Percentiles rank a stretch among this genome's conserved stretches.
Evolutionary conservation across 2,329 filamentous ascomycete species (phyloP).

Genomic region (Fonsecaea nubica): DNA sequence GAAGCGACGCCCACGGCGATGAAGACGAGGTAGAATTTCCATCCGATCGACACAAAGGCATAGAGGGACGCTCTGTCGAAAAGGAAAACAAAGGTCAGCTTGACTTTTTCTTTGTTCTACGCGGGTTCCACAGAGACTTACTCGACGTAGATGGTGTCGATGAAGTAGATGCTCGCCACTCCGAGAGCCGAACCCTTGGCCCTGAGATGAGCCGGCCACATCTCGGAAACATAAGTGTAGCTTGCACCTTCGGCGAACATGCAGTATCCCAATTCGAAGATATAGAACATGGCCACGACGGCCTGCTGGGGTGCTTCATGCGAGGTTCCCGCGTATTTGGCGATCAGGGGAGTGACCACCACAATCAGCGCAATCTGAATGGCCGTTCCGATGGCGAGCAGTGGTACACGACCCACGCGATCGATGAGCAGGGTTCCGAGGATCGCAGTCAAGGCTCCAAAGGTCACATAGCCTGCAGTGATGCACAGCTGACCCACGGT

Average conservation of each 20-base stretch:
- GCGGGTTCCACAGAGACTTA: background rate
- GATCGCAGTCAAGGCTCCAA: background rate
- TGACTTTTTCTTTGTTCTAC: background rate
- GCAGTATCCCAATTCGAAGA: constrained; percentile 1
- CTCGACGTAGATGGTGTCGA: constrained; percentile 30
- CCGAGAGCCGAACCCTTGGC: constrained; percentile 8
- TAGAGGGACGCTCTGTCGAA: constrained; percentile 19
- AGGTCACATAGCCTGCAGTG: constrained; percentile 16
- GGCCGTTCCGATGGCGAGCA: constrained; percentile 1
- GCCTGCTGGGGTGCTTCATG: constrained; percentile 33
- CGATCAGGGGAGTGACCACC: constrained; percentile 6
- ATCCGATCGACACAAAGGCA: constrained; percentile 44
- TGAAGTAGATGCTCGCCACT: background rate
- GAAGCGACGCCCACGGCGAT: constrained; percentile 2
- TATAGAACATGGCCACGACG: constrained; percentile 47
- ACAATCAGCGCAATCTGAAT: background rate
- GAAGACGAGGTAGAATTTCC: constrained; percentile 43
- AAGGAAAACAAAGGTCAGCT: background rate
- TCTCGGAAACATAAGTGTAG: constrained; percentile 22
- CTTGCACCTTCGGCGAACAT: constrained; percentile 21
- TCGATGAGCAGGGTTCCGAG: constrained; percentile 20
- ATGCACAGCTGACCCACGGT: constrained; percentile 37
- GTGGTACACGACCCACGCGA: constrained; percentile 12
- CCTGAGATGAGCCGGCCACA: constrained; percentile 4
- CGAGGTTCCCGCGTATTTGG: background rate